Conservation (phyloP, 768 basidiomycete genomes). For the Kwoniella europaea region DNA sequence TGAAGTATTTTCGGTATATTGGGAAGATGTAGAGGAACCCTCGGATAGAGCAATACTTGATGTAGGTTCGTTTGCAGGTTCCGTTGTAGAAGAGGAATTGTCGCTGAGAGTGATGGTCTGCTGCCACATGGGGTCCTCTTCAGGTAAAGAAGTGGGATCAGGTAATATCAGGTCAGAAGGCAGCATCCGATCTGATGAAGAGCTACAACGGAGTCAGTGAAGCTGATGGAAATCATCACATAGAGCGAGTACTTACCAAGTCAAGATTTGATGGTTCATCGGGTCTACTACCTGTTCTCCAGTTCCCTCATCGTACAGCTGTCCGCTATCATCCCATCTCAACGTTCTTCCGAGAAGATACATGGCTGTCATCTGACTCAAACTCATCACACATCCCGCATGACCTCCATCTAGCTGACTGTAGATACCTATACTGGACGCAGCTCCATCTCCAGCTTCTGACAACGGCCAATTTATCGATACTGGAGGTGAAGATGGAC, state of each 20-base stretch:
- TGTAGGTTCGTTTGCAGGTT: too few relatives aligned
- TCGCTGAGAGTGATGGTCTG: slow-evolving; percentile 6
- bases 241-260: slow-evolving; percentile 33
- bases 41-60: too few relatives aligned
- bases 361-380: slow-evolving; percentile 45
- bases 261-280: slow-evolving; percentile 16
- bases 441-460: slow-evolving; percentile 28
- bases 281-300: slow-evolving; percentile 33
- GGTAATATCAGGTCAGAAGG: slow-evolving; percentile 33
- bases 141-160: slow-evolving; percentile 13
- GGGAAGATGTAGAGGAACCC: not conserved
- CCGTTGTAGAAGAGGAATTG: not conserved
- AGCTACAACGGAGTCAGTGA: slow-evolving; percentile 18
- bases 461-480: slow-evolving; percentile 41
- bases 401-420: slow-evolving; percentile 20
- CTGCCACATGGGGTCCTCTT: slow-evolving; percentile 8
- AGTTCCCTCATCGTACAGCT: slow-evolving; percentile 38
- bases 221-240: not conserved
- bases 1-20: not conserved
- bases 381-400: slow-evolving; percentile 35
- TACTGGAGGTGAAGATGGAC: slow-evolving; percentile 16
- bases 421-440: slow-evolving; percentile 42
- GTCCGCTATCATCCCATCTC: slow-evolving; percentile 32
- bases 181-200: slow-evolving; percentile 19
- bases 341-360: slow-evolving; percentile 41